Evolutionary conservation across 2,329 filamentous ascomycete genomes (phyloP), one percentile per base, ranked within the genome.

Genomic region (Zymoseptoria ardabiliae): DNA sequence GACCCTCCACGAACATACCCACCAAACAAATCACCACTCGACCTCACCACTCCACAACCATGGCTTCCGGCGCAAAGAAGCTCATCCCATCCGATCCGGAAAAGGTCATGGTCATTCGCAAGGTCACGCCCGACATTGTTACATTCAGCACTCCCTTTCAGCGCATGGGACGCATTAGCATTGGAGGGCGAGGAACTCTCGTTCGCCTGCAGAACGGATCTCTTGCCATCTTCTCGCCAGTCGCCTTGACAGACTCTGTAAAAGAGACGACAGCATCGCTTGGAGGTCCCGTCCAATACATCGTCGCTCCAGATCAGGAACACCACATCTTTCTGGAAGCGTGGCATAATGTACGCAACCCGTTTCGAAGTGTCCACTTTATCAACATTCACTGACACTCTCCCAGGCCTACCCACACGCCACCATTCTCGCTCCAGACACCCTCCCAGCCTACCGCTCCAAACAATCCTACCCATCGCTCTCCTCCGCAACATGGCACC

Each of bases 261-360:
- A 85, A 87, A 72, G 78, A 89, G 55, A 77, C 81, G 57, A 74
- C 84, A 20, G 79, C 85, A n/a, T 11, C 22, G 22, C 73, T 78
- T 25, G 61, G 80, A 58, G 86, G 86, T 54, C 81, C 85, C 50
- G 84, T 97, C 55, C 83, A 82, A 66, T 97, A 97, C 80, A 86
- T 99, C 65, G 80, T 93, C 23, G 93, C 94, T 0, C 85, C 88
- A 1, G 94, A 99, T 73, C 81, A 90, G 56, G 91, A 99, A 78
- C 94, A 99, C 75, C 94, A 99, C 81, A 90, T 99, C 72, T 95
- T 94, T 78, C 73, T 99, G 57, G 87, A 89, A 0, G 81, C 90
- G 54, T 99, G 94, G 93, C 85, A 89, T 69, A 78, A 82, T 54
- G 65, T 65, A 58, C 59, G 64, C 13, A n/a, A 28, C 35, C 23